A percentile compares a stretch with the other conserved stretches of the same genome.
Evolutionary conservation across 352 stramenopile genomes (phyloP).

Genomic region (Phytophthora cactorum): DNA sequence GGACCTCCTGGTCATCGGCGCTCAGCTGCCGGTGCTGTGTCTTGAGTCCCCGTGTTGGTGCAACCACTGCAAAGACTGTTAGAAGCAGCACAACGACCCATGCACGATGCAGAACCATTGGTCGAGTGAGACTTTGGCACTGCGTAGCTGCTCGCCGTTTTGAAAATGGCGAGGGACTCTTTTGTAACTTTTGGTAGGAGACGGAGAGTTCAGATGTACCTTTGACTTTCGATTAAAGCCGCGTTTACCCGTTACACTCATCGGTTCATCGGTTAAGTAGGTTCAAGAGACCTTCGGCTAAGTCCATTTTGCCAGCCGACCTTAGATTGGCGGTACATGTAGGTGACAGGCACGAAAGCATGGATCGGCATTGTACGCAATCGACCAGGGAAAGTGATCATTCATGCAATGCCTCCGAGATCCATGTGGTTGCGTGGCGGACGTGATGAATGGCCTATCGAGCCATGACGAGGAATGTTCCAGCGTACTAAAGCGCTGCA

Average conservation of each 20-base stretch:
- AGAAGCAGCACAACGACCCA: slow-evolving; percentile 21
- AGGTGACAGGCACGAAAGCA: not conserved
- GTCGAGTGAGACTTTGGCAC: not conserved
- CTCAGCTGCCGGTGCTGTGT: slow-evolving; percentile 29
- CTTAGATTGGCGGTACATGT: slow-evolving; percentile 9
- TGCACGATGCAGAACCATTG: slow-evolving; percentile 5
- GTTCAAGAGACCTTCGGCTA: slow-evolving; percentile 1
- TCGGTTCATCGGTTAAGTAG: not conserved
- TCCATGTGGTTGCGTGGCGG: not conserved
- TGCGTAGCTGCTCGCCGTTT: slow-evolving; percentile 11
- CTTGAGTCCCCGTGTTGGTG: not conserved
- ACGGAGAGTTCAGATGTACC: slow-evolving; percentile 14
- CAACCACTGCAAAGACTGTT: slow-evolving; percentile 6
- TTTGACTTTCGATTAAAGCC: slow-evolving; percentile 18
- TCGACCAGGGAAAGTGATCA: slow-evolving; percentile 1
- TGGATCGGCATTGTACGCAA: not conserved
- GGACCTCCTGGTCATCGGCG: slow-evolving; percentile 24
- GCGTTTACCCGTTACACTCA: slow-evolving; percentile 12
- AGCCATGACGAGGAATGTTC: not conserved
- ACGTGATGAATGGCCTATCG: not conserved
- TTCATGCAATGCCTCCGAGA: slow-evolving; percentile 8
- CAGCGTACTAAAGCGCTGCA: not conserved
- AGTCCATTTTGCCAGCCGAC: slow-evolving; percentile 23
- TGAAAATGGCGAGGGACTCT: slow-evolving; percentile 8
- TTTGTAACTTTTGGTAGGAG: not conserved